A percentile compares a stretch with the other conserved stretches of the same genome.
phyloP scores from a whole-genome alignment of 352 stramenopile species.

The Globisporangium perplexum region DNA sequence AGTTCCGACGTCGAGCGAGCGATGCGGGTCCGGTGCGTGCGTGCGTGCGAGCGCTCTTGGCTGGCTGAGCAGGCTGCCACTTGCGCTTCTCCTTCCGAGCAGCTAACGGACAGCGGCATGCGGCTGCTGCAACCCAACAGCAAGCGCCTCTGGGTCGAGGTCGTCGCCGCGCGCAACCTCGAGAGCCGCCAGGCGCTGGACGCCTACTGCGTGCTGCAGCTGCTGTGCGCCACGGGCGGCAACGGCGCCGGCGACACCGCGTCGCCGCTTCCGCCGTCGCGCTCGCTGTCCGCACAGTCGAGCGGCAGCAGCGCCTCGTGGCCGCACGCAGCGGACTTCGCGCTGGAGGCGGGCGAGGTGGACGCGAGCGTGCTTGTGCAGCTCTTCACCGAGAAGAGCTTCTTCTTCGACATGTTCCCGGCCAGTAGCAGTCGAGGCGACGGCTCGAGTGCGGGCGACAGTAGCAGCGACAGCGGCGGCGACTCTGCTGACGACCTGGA shows the following conservation, averaged over 20 bases:
- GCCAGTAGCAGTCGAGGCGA: not conserved
- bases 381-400: constrained; percentile 69
- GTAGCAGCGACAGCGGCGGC: constrained; percentile 8
- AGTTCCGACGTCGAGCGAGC: constrained; percentile 5
- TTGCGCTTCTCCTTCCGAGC: not conserved
- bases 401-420: constrained; percentile 86
- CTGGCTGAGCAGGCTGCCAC: not conserved
- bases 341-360: constrained; percentile 23
- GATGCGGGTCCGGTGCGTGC: not conserved
- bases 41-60: too few relatives aligned
- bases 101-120: not conserved
- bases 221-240: constrained; percentile 12
- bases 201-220: constrained; percentile 58
- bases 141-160: constrained; percentile 52
- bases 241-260: not conserved
- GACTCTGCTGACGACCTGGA: not conserved
- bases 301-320: constrained; percentile 31
- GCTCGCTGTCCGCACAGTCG: constrained; percentile 13
- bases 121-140: constrained; percentile 6
- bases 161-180: constrained; percentile 67
- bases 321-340: constrained; percentile 24
- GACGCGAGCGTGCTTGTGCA: constrained; percentile 28
- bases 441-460: not conserved
- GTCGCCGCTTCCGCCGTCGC: constrained; percentile 1
- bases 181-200: constrained; percentile 53